Conservation (phyloP, 441 rosid species). For the Bruguiera hainesii region DNA sequence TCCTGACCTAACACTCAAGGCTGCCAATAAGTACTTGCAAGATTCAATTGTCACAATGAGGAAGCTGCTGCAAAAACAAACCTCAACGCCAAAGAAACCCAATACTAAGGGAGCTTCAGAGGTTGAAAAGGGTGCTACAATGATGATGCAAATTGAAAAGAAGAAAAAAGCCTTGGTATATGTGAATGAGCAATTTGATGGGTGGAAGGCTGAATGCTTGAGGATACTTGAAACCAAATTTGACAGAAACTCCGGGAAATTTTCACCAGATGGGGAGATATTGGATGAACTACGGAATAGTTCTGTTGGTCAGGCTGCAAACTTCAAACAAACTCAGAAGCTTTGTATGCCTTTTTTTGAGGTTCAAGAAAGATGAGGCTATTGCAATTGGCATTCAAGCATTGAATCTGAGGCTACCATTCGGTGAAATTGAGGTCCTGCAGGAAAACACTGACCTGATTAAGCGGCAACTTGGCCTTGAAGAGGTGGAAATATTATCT, state of each 20-base stretch:
- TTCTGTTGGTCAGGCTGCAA: slow-evolving; percentile 44
- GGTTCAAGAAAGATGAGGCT: slow-evolving; percentile 83
- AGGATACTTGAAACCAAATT: slow-evolving; percentile 62
- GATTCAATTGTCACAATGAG: slow-evolving; percentile 73
- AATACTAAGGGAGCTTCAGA: slow-evolving; percentile 53
- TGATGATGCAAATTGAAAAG: slow-evolving; percentile 38
- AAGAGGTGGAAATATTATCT: slow-evolving; percentile 58
- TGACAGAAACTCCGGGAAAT: slow-evolving; percentile 32
- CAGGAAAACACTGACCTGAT: slow-evolving; percentile 69
- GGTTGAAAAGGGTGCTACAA: slow-evolving; percentile 40
- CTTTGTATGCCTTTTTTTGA: slow-evolving; percentile 89
- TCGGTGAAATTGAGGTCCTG: slow-evolving; percentile 85
- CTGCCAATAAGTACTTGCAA: slow-evolving; percentile 87
- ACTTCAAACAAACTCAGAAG: slow-evolving; percentile 65
- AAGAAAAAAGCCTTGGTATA: slow-evolving; percentile 60
- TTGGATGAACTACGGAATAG: slow-evolving; percentile 52
- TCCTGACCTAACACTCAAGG: slow-evolving; percentile 75
- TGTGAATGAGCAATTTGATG: slow-evolving; percentile 80
- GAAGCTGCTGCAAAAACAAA: slow-evolving; percentile 71
- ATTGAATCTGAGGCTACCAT: slow-evolving; percentile 73
- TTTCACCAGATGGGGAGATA: slow-evolving; percentile 64
- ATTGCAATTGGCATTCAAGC: slow-evolving; percentile 60
- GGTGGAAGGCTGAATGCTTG: slow-evolving; percentile 90
- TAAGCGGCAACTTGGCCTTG: slow-evolving; percentile 72
- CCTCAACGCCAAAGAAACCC: slow-evolving; percentile 58